A percentile compares a stretch with the other conserved stretches of the same genome.
phyloP scores from a whole-genome alignment of 1,284 basidiomycete genomes.

The Cutaneotrichosporon curvatum region DNA sequence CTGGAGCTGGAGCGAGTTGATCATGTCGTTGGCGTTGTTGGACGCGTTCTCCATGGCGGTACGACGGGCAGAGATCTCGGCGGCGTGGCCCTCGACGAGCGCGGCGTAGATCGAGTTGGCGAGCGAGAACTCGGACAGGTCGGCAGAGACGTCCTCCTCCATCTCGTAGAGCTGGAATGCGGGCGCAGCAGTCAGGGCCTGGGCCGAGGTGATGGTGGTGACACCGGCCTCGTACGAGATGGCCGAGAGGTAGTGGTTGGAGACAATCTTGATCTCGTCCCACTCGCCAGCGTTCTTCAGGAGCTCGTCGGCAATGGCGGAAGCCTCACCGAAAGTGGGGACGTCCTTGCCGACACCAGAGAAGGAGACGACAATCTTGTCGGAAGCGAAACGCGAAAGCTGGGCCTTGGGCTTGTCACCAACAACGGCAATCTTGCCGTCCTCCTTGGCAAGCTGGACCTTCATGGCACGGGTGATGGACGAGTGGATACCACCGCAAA shows the following conservation, averaged over 20 bases:
- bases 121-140: conserved; percentile 90
- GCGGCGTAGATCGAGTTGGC: conserved; percentile 95
- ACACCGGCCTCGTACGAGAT: conserved; percentile 80
- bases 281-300: conserved; percentile 77
- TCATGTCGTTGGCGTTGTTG: conserved; percentile 94
- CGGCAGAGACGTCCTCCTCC: conserved; percentile 89
- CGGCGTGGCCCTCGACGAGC: conserved; percentile 91
- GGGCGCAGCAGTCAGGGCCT: conserved; percentile 68
- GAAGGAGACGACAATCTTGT: conserved; percentile 79
- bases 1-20: conserved; percentile 74
- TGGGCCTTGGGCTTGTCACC: conserved; percentile 98
- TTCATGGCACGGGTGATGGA: conserved; percentile 87
- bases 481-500: conserved; percentile 99
- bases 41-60: conserved; percentile 99
- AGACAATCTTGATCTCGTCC: conserved; percentile 78
- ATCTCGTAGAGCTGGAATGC: conserved; percentile 89
- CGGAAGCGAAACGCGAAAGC: conserved; percentile 60
- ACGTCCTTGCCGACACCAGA: conserved; percentile 97
- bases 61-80: conserved; percentile 69
- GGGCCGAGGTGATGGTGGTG: conserved; percentile 73
- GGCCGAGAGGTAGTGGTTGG: conserved; percentile 94
- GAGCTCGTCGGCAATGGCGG: conserved; percentile 88
- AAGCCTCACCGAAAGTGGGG: conserved; percentile 93
- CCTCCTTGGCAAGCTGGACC: conserved; percentile 54
- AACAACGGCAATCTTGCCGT: conserved; percentile 71